phyloP scores from a whole-genome alignment of 208 protist species.

The Balamuthia mandrillaris region DNA sequence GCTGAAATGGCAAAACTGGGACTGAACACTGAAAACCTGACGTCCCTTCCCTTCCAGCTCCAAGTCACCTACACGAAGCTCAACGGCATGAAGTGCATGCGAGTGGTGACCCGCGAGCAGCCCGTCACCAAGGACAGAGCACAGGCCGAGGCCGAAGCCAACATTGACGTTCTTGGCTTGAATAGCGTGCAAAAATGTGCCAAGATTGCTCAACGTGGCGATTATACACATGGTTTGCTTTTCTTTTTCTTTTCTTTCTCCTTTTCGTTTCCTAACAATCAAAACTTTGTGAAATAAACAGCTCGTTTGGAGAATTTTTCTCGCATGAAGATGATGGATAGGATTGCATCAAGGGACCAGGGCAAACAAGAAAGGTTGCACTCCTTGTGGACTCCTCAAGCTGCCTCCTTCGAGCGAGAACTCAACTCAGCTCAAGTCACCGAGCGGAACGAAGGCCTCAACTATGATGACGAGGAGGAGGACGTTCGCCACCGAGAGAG shows the following conservation, averaged over 20 bases:
- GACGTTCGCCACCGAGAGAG: background rate
- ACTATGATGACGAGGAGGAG: background rate
- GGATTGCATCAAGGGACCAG: conserved; percentile 10
- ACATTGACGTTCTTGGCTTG: conserved; percentile 25
- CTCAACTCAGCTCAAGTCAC: background rate
- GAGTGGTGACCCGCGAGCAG: background rate
- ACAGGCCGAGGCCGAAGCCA: conserved; percentile 8
- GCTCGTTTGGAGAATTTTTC: conserved; percentile 16
- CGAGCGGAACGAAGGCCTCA: conserved; percentile 1
- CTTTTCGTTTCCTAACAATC: too few relatives aligned
- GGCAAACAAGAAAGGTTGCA: background rate
- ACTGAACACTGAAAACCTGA: background rate
- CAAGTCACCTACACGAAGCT: conserved; percentile 36
- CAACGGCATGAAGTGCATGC: conserved; percentile 34
- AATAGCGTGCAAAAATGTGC: conserved; percentile 16
- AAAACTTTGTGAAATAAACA: too few relatives aligned
- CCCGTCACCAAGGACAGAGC: background rate
- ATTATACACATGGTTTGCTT: background rate
- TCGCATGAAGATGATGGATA: background rate
- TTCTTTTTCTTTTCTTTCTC: background rate
- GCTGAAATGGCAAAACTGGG: background rate
- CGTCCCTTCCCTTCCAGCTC: conserved; percentile 24
- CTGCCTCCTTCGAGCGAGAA: background rate
- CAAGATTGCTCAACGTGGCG: conserved; percentile 29
- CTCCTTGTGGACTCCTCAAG: background rate